Evolutionary conservation across 768 basidiomycete genomes (phyloP).

Genomic region (Lentinula guzmanii): DNA sequence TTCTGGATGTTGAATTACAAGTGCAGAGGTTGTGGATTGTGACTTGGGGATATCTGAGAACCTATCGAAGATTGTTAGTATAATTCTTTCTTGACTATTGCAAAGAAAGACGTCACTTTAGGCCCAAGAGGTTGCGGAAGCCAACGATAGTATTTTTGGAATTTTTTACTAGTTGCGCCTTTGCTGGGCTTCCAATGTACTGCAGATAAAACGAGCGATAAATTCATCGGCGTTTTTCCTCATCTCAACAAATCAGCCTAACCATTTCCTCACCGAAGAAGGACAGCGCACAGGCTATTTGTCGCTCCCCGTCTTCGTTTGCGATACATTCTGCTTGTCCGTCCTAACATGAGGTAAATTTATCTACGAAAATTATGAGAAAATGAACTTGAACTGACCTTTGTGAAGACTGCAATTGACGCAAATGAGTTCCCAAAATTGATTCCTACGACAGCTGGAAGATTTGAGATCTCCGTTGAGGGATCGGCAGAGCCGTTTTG

Average conservation of each 20-base stretch:
- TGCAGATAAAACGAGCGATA: slow-evolving; percentile 22
- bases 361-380: neutral
- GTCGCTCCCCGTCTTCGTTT: slow-evolving; percentile 97
- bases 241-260: slow-evolving; percentile 22
- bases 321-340: slow-evolving; percentile 92
- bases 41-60: slow-evolving; percentile 70
- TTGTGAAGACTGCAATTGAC: slow-evolving; percentile 92
- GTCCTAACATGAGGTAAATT: slow-evolving; percentile 45
- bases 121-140: slow-evolving; percentile 90
- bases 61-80: slow-evolving; percentile 27
- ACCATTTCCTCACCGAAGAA: slow-evolving; percentile 92
- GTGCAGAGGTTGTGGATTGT: slow-evolving; percentile 50
- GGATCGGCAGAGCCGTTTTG: slow-evolving; percentile 7
- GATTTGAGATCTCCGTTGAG: slow-evolving; percentile 20
- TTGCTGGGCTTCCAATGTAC: slow-evolving; percentile 97
- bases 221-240: neutral
- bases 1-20: slow-evolving; percentile 73
- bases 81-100: neutral
- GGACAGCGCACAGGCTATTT: slow-evolving; percentile 91
- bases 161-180: slow-evolving; percentile 93
- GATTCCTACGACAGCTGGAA: slow-evolving; percentile 80
- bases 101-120: slow-evolving; percentile 50
- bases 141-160: slow-evolving; percentile 90
- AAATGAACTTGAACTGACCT: slow-evolving; percentile 42
- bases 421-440: slow-evolving; percentile 96